Percentiles rank a stretch among this genome's conserved stretches.
phyloP scores from a whole-genome alignment of 352 stramenopile genomes.

The Pythium rhizo-oryzae region DNA sequence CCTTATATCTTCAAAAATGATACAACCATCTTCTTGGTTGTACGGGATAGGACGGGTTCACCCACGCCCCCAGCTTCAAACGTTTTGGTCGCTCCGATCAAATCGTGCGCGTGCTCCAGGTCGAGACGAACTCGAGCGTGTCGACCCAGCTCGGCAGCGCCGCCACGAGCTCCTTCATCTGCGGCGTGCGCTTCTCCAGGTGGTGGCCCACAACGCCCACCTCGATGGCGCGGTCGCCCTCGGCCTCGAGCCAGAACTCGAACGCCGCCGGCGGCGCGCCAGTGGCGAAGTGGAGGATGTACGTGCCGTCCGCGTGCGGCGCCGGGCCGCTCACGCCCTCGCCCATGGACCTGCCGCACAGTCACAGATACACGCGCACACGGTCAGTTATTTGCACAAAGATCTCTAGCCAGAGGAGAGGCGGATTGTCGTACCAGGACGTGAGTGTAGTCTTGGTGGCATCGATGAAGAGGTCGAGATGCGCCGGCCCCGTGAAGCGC shows the following conservation, averaged over 20 bases:
- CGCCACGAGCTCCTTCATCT: constrained; percentile 45
- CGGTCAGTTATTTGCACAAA: too few species aligned
- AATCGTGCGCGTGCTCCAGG: constrained; percentile 59
- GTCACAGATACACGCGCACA: neutral
- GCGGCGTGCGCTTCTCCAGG: constrained; percentile 49
- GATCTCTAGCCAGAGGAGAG: too few species aligned
- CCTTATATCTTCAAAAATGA: too few species aligned
- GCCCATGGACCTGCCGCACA: constrained; percentile 55
- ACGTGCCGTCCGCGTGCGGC: constrained; percentile 59
- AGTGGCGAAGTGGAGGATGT: constrained; percentile 77
- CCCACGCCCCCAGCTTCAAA: too few species aligned
- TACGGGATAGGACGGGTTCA: too few species aligned
- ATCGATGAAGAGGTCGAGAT: constrained; percentile 80
- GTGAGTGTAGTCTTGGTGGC: constrained; percentile 67
- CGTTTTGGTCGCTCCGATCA: constrained; percentile 25
- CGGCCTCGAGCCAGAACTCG: constrained; percentile 80
- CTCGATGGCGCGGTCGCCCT: constrained; percentile 49
- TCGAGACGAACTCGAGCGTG: constrained; percentile 51
- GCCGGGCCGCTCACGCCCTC: constrained; percentile 61
- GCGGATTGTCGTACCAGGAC: constrained; percentile 63
- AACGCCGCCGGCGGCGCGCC: constrained; percentile 57
- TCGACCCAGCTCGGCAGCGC: constrained; percentile 56
- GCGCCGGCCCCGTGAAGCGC: constrained; percentile 62
- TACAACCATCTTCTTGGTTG: too few species aligned
- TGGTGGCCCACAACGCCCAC: constrained; percentile 70